These are phyloP conservation scores for Trichophyton equinum DNA, from an alignment of 2,329 filamentous ascomycete genomes.

Conservation along the genomic window DNA sequence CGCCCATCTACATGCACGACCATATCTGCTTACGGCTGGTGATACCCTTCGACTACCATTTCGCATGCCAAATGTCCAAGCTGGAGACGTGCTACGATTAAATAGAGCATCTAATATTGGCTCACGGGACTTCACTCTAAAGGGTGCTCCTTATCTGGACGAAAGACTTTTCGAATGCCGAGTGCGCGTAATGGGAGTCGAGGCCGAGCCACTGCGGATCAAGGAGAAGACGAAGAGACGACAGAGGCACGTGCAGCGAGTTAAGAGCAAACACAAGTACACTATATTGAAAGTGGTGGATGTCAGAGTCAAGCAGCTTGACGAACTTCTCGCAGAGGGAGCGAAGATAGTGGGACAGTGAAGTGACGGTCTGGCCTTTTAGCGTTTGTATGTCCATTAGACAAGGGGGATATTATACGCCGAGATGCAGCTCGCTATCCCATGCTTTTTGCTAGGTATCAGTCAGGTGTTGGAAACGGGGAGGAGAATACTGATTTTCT, in stretches of 20 bases:
- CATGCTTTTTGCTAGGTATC: not conserved
- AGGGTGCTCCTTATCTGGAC: conserved; percentile 70
- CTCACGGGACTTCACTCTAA: conserved; percentile 79
- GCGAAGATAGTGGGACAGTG: conserved; percentile 25
- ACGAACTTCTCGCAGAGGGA: conserved; percentile 39
- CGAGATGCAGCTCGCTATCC: not conserved
- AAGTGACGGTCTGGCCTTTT: not conserved
- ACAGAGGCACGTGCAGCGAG: conserved; percentile 53
- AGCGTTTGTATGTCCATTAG: not conserved
- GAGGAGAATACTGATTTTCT: not conserved
- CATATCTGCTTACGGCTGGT: conserved; percentile 45
- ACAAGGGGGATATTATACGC: not conserved
- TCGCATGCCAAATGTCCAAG: conserved; percentile 59
- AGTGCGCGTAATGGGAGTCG: conserved; percentile 70
- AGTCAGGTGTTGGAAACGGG: not conserved
- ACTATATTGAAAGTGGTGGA: conserved; percentile 79
- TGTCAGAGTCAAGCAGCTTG: conserved; percentile 51
- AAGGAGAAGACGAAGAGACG: conserved; percentile 75
- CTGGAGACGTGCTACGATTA: conserved; percentile 76
- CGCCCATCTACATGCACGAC: conserved; percentile 37
- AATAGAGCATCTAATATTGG: conserved; percentile 75
- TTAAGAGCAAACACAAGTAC: conserved; percentile 81
- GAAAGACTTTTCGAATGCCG: conserved; percentile 73
- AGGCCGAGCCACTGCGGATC: conserved; percentile 63
- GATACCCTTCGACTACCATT: conserved; percentile 68